phyloP scores from a whole-genome alignment of 2,329 filamentous ascomycete genomes.

The Penicillium sp. region DNA sequence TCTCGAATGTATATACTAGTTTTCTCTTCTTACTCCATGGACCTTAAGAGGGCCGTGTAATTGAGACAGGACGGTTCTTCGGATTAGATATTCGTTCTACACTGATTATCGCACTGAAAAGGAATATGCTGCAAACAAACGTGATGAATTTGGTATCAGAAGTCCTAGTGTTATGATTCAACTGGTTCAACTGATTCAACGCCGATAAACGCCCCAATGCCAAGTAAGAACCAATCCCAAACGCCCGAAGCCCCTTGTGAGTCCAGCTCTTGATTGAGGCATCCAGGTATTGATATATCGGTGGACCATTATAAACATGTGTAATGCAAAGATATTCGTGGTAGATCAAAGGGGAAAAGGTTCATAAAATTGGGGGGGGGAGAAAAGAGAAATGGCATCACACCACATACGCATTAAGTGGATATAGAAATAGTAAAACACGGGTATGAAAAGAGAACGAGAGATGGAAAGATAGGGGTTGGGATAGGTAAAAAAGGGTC shows the following conservation, averaged over 20 bases:
- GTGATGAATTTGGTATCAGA: not conserved
- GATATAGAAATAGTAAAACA: not conserved
- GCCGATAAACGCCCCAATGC: not conserved
- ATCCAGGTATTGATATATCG: not conserved
- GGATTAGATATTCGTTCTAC: not conserved
- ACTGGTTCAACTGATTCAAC: not conserved
- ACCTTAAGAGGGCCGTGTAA: not conserved
- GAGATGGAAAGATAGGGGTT: not conserved
- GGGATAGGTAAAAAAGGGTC: not conserved
- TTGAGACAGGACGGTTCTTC: not conserved
- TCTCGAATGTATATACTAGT: slow-evolving; percentile 14
- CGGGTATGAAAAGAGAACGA: too few species aligned
- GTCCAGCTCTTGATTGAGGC: not conserved
- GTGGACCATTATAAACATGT: not conserved
- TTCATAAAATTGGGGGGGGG: not conserved
- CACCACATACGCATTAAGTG: not conserved
- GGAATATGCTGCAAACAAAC: too few species aligned
- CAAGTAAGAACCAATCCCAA: too few species aligned
- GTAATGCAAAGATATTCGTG: not conserved
- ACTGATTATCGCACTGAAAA: not conserved
- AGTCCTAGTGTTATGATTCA: too few species aligned
- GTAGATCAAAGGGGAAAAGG: not conserved
- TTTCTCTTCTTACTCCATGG: not conserved
- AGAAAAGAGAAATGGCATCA: not conserved
- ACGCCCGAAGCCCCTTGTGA: not conserved